Evolutionary conservation across 805 yeast species (phyloP).

Genomic region (Candida suzukii): DNA sequence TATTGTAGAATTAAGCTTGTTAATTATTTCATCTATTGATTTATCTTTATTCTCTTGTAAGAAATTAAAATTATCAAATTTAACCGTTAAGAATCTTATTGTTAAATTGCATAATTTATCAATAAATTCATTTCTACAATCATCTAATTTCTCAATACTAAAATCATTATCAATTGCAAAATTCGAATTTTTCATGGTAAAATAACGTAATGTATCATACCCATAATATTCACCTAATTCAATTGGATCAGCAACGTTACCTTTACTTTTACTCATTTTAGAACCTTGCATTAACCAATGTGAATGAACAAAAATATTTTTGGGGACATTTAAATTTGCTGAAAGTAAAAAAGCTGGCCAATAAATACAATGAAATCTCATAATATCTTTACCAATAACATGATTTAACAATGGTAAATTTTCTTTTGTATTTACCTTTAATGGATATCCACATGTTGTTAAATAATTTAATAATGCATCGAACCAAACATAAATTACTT

Average conservation of each 20-base stretch:
- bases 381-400: conserved; percentile 86
- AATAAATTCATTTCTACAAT: conserved; percentile 56
- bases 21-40: neutral
- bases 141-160: conserved; percentile 46
- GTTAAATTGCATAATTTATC: conserved; percentile 80
- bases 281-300: conserved; percentile 90
- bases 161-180: conserved; percentile 77
- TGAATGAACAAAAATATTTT: conserved; percentile 77
- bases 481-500: conserved; percentile 91
- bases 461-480: conserved; percentile 87
- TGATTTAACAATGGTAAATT: conserved; percentile 42
- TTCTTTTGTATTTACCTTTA: neutral
- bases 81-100: conserved; percentile 64
- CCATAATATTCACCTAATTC: conserved; percentile 59
- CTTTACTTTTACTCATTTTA: conserved; percentile 90
- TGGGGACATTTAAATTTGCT: conserved; percentile 64
- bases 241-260: conserved; percentile 91
- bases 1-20: neutral
- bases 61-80: conserved; percentile 42
- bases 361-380: conserved; percentile 80
- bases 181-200: conserved; percentile 67
- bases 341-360: conserved; percentile 94
- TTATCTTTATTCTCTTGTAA: neutral
- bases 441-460: conserved; percentile 59
- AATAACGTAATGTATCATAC: conserved; percentile 66